Base-by-base conservation (phyloP, 2,329 filamentous ascomycete genomes). In the Claviceps sorghi region DNA sequence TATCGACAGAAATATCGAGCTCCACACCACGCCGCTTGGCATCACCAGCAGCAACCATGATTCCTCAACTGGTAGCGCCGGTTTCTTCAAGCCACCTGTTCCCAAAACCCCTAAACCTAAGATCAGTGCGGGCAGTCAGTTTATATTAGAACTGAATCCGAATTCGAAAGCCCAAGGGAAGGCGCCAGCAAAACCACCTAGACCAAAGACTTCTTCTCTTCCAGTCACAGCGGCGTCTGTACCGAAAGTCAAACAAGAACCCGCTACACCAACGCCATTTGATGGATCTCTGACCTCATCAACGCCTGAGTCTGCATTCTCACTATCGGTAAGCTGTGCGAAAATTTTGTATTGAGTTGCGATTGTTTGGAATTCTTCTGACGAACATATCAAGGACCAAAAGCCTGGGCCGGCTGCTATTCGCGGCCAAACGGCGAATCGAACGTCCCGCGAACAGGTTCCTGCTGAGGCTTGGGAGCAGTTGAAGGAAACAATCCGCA, bases 381-480 rank as follows among this genome's bases (percentile, higher is more conserved):
- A 53, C n/a, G 11, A 30, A 42, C 19, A n/a, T 43, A 5, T 17
- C 49, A 67, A 67, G 63, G 55, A 53, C 47, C 59, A 61, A 54
- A 60, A 63, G 32, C 61, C 60, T 54, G 58, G 57, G 48, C 64
- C 61, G 3, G 55, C 62, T 53, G 62, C 60, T 54, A 59, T 59
- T 54, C 62, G 60, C 57, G 54, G 64, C 41, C 63, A 64, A 51
- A 56, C 58, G 48, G 67, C 64, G 53, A 61, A 60, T 57, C 64
- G 69, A 48, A 64, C 66, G 29, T 68, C 70, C 47, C 61, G 70
- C 54, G 70, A 72, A 56, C 68, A 71, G 58, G 69, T 72, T 49
- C 69, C 70, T 55, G 68, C 68, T 22, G 70, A 72, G 57, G 64
- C 68, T 42, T 76, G 73, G 73, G 73, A 75, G 56, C 64, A 68